A percentile compares a stretch with the other conserved stretches of the same genome.
These are phyloP conservation scores for Penicillium oxalicum DNA, from an alignment of 2,329 filamentous ascomycete genomes.

Conservation along the genomic window DNA sequence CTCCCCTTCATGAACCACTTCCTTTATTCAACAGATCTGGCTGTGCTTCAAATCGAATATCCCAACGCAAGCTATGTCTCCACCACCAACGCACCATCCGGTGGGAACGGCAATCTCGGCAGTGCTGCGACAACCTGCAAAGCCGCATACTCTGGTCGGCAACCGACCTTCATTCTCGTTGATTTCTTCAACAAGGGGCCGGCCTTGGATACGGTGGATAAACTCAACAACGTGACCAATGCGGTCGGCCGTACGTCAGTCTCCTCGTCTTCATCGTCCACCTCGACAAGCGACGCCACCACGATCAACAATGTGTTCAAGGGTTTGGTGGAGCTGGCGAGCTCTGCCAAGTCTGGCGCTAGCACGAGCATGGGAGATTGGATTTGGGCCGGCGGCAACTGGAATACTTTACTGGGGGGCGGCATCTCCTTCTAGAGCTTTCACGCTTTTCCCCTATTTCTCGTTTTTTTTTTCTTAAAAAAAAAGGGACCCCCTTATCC, in stretches of 20 bases:
- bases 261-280: slow-evolving; percentile 27
- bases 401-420: slow-evolving; percentile 36
- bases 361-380: slow-evolving; percentile 38
- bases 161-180: slow-evolving; percentile 68
- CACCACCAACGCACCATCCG: slow-evolving; percentile 60
- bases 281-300: slow-evolving; percentile 21
- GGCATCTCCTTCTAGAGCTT: slow-evolving; percentile 31
- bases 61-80: slow-evolving; percentile 57
- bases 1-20: slow-evolving; percentile 79
- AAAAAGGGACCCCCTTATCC: neutral
- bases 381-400: slow-evolving; percentile 42
- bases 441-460: neutral
- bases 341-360: slow-evolving; percentile 32
- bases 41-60: slow-evolving; percentile 51
- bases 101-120: slow-evolving; percentile 49
- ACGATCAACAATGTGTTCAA: slow-evolving; percentile 34
- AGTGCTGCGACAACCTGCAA: slow-evolving; percentile 48
- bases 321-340: slow-evolving; percentile 34
- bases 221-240: slow-evolving; percentile 53
- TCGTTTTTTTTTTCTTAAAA: neutral
- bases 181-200: slow-evolving; percentile 74
- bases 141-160: slow-evolving; percentile 50
- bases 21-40: slow-evolving; percentile 49
- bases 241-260: slow-evolving; percentile 39
- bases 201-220: slow-evolving; percentile 63